These are phyloP conservation scores for Fusarium sp. DNA, from an alignment of 2,329 filamentous ascomycete genomes.

Conservation along the genomic window DNA sequence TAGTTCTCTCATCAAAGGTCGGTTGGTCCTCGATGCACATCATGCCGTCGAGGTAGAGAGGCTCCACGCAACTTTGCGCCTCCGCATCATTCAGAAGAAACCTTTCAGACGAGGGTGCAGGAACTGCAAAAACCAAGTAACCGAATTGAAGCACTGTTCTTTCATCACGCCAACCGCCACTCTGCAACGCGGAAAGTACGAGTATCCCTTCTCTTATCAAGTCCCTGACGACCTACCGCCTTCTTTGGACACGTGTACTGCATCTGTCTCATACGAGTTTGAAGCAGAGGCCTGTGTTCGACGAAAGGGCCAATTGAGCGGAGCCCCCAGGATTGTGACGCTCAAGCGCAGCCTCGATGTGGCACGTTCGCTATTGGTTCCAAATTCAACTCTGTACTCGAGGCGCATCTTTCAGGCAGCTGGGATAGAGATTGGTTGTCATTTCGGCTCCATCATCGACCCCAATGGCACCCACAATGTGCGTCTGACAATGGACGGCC, in stretches of 20 bases:
- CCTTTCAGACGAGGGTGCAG: slow-evolving; percentile 30
- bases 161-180: slow-evolving; percentile 3
- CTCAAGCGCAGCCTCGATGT: slow-evolving; percentile 77
- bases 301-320: slow-evolving; percentile 58
- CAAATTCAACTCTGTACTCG: slow-evolving; percentile 82
- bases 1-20: slow-evolving; percentile 11
- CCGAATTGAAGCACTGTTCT: slow-evolving; percentile 27
- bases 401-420: slow-evolving; percentile 82
- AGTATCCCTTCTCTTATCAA: slow-evolving; percentile 88
- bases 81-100: slow-evolving; percentile 15
- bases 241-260: slow-evolving; percentile 77
- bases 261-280: slow-evolving; percentile 82
- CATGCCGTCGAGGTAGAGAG: slow-evolving; percentile 9
- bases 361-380: slow-evolving; percentile 78
- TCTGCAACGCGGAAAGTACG: background rate
- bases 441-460: slow-evolving; percentile 83
- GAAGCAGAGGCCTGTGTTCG: slow-evolving; percentile 71
- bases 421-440: slow-evolving; percentile 85
- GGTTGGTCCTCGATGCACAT: background rate
- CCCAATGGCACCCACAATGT: slow-evolving; percentile 77
- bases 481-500: slow-evolving; percentile 59
- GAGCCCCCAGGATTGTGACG: slow-evolving; percentile 60
- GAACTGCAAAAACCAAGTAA: slow-evolving; percentile 26
- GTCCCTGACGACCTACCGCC: slow-evolving; percentile 86
- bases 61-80: slow-evolving; percentile 6